A percentile compares a stretch with the other conserved stretches of the same genome.
phyloP scores from a whole-genome alignment of 129 eudicot species.

The Helianthus tuberosus region DNA sequence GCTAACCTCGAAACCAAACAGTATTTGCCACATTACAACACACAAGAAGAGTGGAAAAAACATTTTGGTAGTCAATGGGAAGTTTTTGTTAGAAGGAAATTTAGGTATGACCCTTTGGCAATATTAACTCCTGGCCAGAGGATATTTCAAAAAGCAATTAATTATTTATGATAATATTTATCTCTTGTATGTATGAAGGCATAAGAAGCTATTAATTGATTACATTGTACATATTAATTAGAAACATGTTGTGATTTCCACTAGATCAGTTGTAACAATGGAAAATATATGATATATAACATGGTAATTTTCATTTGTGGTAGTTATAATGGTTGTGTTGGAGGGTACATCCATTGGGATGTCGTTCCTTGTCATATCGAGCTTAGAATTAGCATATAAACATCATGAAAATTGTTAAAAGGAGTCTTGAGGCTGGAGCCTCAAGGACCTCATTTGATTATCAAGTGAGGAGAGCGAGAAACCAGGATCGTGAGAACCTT shows the following conservation, averaged over 20 bases:
- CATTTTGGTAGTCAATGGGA: constrained; percentile 89
- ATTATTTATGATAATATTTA: constrained; percentile 25
- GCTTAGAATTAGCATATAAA: background rate
- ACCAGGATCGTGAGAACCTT: too few species aligned
- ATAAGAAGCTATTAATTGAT: constrained; percentile 11
- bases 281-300: constrained; percentile 1
- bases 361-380: background rate
- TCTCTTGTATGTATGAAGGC: constrained; percentile 17
- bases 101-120: constrained; percentile 76
- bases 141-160: constrained; percentile 61
- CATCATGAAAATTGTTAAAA: background rate
- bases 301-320: constrained; percentile 6
- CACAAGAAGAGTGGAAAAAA: constrained; percentile 73
- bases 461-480: too few species aligned
- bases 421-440: too few species aligned
- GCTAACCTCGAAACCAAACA: constrained; percentile 68
- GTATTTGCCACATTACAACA: constrained; percentile 79
- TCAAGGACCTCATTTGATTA: too few species aligned
- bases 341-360: background rate
- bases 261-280: constrained; percentile 9
- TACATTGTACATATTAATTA: constrained; percentile 27
- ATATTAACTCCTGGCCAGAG: constrained; percentile 94
- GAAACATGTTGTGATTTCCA: constrained; percentile 3
- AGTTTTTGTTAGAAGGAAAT: constrained; percentile 60
- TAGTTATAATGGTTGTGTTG: constrained; percentile 15